Evolutionary conservation across 1,284 basidiomycete species (phyloP).

Genomic region (Waitea zeae): DNA sequence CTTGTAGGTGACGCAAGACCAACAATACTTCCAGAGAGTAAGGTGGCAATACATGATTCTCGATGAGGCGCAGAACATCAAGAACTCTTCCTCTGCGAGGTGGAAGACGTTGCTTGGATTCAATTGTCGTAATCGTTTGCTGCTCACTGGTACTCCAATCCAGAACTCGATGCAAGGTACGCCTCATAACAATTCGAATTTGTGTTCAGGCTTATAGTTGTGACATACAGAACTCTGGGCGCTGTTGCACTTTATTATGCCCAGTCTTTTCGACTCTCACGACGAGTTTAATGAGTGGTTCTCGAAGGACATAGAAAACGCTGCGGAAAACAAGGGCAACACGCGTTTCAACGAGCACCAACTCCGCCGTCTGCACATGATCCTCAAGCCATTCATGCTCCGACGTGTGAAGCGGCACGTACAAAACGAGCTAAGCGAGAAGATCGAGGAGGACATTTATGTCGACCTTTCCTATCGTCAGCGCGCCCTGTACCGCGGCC

Average conservation of each 20-base stretch:
- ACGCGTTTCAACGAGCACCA: conserved; percentile 92
- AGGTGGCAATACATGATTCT: conserved; percentile 99
- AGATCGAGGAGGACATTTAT: conserved; percentile 96
- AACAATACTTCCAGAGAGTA: conserved; percentile 94
- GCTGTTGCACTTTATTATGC: conserved; percentile 99
- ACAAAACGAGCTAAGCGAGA: conserved; percentile 99
- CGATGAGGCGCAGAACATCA: conserved; percentile 99
- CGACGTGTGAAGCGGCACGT: conserved; percentile 96
- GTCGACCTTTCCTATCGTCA: conserved; percentile 93
- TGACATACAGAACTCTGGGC: conserved; percentile 84
- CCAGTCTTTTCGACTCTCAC: conserved; percentile 95
- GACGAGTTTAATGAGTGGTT: conserved; percentile 99
- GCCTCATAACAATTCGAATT: conserved; percentile 8
- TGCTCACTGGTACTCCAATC: conserved; percentile 96
- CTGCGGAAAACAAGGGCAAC: conserved; percentile 71
- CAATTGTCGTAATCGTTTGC: conserved; percentile 88
- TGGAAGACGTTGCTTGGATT: conserved; percentile 98
- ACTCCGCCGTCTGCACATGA: conserved; percentile 92
- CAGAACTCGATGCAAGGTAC: conserved; percentile 99
- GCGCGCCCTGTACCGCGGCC: conserved; percentile 79
- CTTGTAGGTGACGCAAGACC: conserved; percentile 79
- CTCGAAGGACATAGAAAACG: conserved; percentile 97
- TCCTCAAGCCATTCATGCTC: conserved; percentile 98
- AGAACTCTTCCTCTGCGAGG: conserved; percentile 90
- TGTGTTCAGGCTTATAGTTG: conserved; percentile 6